Percentiles rank a stretch among this genome's conserved stretches.
These are phyloP conservation scores for Penicillium sp. DNA, from an alignment of 2,329 filamentous ascomycete species.

Conservation along the genomic window DNA sequence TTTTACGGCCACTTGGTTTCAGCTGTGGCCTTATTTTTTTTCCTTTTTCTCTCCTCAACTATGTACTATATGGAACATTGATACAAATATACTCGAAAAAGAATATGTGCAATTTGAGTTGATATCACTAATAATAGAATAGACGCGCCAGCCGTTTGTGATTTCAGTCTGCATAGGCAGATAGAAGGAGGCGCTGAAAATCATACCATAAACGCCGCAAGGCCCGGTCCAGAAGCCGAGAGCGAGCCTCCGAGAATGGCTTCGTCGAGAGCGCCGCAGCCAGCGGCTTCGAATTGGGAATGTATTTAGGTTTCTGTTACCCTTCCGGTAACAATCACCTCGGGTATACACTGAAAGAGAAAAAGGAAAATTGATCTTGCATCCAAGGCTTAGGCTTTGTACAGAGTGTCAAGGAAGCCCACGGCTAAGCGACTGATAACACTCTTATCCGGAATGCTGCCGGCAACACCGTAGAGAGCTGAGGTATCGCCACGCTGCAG, in stretches of 20 bases:
- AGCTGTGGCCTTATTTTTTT: not conserved
- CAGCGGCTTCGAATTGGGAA: not conserved
- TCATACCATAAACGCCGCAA: slow-evolving; percentile 13
- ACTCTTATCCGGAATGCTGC: slow-evolving; percentile 91
- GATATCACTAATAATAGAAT: slow-evolving; percentile 12
- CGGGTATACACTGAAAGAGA: slow-evolving; percentile 13
- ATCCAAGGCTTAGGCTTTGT: slow-evolving; percentile 65
- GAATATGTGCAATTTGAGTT: slow-evolving; percentile 23
- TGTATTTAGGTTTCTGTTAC: not conserved
- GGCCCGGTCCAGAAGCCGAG: not conserved
- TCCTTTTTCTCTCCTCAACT: not conserved
- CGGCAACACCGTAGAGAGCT: slow-evolving; percentile 91
- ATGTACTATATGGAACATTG: slow-evolving; percentile 17
- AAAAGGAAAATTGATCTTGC: not conserved
- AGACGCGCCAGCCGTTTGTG: slow-evolving; percentile 9
- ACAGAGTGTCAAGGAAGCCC: slow-evolving; percentile 89
- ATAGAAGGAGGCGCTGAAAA: not conserved
- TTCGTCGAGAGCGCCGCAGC: not conserved
- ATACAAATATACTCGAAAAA: slow-evolving; percentile 9
- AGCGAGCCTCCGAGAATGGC: not conserved
- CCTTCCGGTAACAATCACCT: not conserved
- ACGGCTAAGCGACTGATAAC: slow-evolving; percentile 86
- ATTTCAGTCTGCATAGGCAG: not conserved
- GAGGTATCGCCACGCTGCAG: slow-evolving; percentile 68
- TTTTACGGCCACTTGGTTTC: slow-evolving; percentile 1